Conservation (phyloP, 2,329 filamentous ascomycete genomes). For the Trichoderma atroviride region DNA sequence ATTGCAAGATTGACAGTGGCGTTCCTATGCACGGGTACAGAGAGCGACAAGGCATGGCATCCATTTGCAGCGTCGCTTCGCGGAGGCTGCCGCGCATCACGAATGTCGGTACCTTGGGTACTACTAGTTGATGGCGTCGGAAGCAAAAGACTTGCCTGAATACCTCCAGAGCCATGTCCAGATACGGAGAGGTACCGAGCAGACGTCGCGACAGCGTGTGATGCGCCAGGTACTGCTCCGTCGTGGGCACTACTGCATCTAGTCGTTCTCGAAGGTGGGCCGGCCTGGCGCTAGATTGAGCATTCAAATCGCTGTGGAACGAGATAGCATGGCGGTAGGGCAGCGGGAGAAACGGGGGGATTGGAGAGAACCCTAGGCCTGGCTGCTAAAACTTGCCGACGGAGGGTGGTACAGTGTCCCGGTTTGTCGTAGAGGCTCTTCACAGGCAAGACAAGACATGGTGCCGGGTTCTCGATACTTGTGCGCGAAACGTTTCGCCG, state of each 20-base stretch:
- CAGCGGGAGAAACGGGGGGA: constrained; percentile 25
- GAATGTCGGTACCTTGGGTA: neutral
- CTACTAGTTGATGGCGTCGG: neutral
- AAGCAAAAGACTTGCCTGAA: neutral
- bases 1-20: neutral
- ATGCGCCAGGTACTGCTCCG: neutral
- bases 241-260: constrained; percentile 11
- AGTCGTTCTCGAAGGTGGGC: constrained; percentile 16
- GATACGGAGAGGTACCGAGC: constrained; percentile 19
- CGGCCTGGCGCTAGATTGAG: constrained; percentile 24
- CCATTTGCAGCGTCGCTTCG: neutral
- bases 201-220: neutral
- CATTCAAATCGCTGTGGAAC: constrained; percentile 24
- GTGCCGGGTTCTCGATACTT: neutral
- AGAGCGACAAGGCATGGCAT: neutral
- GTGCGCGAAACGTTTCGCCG: neutral
- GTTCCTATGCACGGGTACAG: neutral
- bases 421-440: neutral
- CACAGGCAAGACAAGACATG: neutral
- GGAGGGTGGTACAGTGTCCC: neutral
- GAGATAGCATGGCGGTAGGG: constrained; percentile 27
- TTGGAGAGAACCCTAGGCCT: constrained; percentile 20
- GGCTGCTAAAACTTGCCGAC: constrained; percentile 15
- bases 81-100: neutral
- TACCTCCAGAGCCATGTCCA: neutral